A percentile compares a stretch with the other conserved stretches of the same genome.
These are phyloP conservation scores for Ophiognomonia clavigignenti-juglandacearum DNA, from an alignment of 2,329 filamentous ascomycete species.

Conservation along the genomic window DNA sequence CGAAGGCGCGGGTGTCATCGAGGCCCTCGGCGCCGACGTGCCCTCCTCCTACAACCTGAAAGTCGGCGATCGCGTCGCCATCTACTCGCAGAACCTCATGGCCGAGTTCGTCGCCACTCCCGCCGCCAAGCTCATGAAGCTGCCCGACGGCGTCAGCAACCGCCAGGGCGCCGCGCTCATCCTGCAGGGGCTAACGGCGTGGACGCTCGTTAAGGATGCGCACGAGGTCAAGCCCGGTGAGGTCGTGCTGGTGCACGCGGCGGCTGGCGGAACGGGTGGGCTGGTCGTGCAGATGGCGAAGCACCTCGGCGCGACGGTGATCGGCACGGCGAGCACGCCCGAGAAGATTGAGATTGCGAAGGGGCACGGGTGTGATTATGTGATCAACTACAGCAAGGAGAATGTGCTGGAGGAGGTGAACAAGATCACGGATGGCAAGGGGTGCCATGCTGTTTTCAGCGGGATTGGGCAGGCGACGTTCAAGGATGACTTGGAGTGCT, in stretches of 20 bases:
- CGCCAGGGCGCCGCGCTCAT: constrained; percentile 64
- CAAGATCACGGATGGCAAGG: constrained; percentile 66
- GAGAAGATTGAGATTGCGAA: constrained; percentile 70
- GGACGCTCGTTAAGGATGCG: constrained; percentile 73
- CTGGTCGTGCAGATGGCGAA: constrained; percentile 72
- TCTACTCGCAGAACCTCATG: constrained; percentile 53
- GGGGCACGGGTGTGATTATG: constrained; percentile 65
- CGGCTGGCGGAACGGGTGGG: constrained; percentile 75
- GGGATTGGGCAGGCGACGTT: constrained; percentile 73
- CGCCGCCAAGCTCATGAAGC: constrained; percentile 50
- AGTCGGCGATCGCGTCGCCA: constrained; percentile 64
- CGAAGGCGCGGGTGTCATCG: constrained; percentile 61
- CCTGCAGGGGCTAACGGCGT: constrained; percentile 77
- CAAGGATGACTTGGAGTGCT: constrained; percentile 37
- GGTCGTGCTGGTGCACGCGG: constrained; percentile 75
- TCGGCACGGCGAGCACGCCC: constrained; percentile 70
- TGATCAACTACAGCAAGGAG: constrained; percentile 64
- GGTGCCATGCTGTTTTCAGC: constrained; percentile 76
- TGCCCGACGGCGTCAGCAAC: constrained; percentile 58
- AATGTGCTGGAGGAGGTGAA: constrained; percentile 55
- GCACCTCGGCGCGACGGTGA: constrained; percentile 68
- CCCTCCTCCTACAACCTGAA: constrained; percentile 49
- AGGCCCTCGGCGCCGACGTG: constrained; percentile 54
- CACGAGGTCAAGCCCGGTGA: constrained; percentile 21
- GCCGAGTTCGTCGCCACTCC: constrained; percentile 52